Evolutionary conservation across 805 yeast genomes (phyloP), one percentile per base, ranked within the genome.

Genomic region (Cyberlindnera mississippiensis): DNA sequence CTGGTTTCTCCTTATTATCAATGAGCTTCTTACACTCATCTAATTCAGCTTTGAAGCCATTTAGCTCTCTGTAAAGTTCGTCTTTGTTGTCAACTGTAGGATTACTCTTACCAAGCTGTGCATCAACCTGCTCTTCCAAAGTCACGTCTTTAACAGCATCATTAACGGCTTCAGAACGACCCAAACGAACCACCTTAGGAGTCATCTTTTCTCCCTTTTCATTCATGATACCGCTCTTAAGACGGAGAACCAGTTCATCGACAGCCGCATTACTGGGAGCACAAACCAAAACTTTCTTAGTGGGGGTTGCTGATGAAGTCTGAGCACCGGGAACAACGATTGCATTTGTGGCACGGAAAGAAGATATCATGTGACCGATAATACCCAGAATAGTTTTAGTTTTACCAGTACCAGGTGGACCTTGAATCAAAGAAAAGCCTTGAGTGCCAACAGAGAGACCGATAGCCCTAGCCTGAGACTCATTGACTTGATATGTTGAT

Each of bases 191-290:
- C 10, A 93, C 73, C 19, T 71, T 73, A 0, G 96, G 95, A 1
- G 61, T 60, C 46, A 78, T 74, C 2, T 56, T 47, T 11, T 63
- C 62, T 1, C 91, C 91, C 28, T 65, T 60, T 16, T 81, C 65
- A 49, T 75, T 71, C 33, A 63, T 62, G 2, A 90, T 80, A 6
- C 96, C 97, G 15, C 68, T 70, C 50, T 82, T 80, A 45, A 93
- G 67, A 59, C 99, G 82, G 15, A 89, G 55, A 12, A 89, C 93
- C 46, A 93, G 70, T 59, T 95, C 99, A 64, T 93, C 99, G 4
- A 93, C 96, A 12, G 99, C 99, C 1, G 99, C 99, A 67, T 93
- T 93, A 60, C 96, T 87, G 3, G 99, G 99, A 2, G 99, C 98
- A 74, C 99, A 95, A 15, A 93, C 79, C 38, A 93, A 66, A 1